Conservation (phyloP, 768 basidiomycete species). For the Agaricus subrufescens region DNA sequence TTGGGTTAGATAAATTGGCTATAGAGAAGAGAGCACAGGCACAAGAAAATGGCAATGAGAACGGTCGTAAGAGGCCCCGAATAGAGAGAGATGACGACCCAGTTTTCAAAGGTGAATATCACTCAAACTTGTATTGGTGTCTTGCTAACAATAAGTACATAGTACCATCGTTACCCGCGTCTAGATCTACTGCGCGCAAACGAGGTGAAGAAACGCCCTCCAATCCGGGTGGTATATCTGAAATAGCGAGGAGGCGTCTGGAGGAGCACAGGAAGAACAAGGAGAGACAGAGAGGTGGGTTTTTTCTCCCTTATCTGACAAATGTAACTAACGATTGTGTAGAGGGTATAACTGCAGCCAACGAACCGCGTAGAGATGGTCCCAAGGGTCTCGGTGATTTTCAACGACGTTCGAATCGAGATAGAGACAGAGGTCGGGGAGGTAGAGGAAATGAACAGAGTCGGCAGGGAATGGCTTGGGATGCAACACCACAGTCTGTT, state of each 20-base stretch:
- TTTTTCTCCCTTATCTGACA: background rate
- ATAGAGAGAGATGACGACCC: constrained; percentile 62
- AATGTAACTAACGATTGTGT: constrained; percentile 8
- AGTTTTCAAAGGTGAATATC: constrained; percentile 77
- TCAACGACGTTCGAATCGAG: constrained; percentile 85
- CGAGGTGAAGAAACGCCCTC: constrained; percentile 91
- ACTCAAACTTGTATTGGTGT: background rate
- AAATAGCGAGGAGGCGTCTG: constrained; percentile 60
- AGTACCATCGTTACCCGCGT: constrained; percentile 78
- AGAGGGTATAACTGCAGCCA: constrained; percentile 71
- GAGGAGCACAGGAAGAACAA: constrained; percentile 72
- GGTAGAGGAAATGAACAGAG: constrained; percentile 35
- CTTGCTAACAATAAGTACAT: constrained; percentile 9
- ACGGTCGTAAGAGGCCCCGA: constrained; percentile 59
- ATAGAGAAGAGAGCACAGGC: constrained; percentile 74
- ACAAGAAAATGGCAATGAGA: constrained; percentile 31
- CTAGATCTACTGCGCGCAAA: constrained; percentile 58
- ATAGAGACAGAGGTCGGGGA: constrained; percentile 47
- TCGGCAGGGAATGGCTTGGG: constrained; percentile 36
- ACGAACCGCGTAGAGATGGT: constrained; percentile 50
- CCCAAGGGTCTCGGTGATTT: constrained; percentile 89
- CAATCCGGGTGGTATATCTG: constrained; percentile 85
- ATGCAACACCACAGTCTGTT: constrained; percentile 59
- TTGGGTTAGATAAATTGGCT: constrained; percentile 87
- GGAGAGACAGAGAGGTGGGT: constrained; percentile 64